Evolutionary conservation across 139 green algal genomes (phyloP).

Genomic region (Chlorella sorokiniana): DNA sequence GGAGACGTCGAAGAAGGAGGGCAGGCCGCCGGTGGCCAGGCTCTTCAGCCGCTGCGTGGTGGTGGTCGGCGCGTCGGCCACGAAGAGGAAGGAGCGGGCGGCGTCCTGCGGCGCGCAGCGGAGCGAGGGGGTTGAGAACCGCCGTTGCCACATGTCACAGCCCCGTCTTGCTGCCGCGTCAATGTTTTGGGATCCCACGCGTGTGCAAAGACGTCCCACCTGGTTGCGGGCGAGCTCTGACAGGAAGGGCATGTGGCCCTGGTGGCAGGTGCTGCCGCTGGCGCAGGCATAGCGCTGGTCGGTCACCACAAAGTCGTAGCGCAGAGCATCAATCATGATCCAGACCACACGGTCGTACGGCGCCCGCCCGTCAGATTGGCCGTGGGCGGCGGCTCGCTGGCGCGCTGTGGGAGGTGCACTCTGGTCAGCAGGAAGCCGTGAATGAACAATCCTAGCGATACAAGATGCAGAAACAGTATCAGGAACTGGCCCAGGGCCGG

Average conservation of each 20-base stretch:
- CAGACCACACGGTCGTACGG: slow-evolving; percentile 64
- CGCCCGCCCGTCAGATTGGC: background rate
- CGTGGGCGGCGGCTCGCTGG: background rate
- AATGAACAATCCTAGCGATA: slow-evolving; percentile 64
- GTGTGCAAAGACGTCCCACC: no score
- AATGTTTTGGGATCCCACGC: no score
- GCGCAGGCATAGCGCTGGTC: slow-evolving; percentile 41
- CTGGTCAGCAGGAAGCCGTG: slow-evolving; percentile 84
- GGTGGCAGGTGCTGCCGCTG: background rate
- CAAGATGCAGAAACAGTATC: slow-evolving; percentile 19
- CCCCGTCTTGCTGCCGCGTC: no score
- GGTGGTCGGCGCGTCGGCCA: slow-evolving; percentile 92
- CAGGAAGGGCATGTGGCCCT: slow-evolving; percentile 46
- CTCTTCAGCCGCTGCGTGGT: slow-evolving; percentile 90
- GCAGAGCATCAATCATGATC: slow-evolving; percentile 84
- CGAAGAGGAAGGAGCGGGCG: slow-evolving; percentile 60
- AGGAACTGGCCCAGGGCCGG: background rate
- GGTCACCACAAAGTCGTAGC: slow-evolving; percentile 51
- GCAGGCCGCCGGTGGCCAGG: slow-evolving; percentile 82
- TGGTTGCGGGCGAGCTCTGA: background rate
- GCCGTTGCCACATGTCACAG: background rate
- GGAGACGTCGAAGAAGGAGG: slow-evolving; percentile 94
- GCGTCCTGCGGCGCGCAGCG: background rate
- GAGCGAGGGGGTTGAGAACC: background rate
- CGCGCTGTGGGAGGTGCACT: slow-evolving; percentile 68